A percentile compares a stretch with the other conserved stretches of the same genome.
Conservation (phyloP, 169 alveolate species). For the Ichthyophthirius multifiliis region DNA sequence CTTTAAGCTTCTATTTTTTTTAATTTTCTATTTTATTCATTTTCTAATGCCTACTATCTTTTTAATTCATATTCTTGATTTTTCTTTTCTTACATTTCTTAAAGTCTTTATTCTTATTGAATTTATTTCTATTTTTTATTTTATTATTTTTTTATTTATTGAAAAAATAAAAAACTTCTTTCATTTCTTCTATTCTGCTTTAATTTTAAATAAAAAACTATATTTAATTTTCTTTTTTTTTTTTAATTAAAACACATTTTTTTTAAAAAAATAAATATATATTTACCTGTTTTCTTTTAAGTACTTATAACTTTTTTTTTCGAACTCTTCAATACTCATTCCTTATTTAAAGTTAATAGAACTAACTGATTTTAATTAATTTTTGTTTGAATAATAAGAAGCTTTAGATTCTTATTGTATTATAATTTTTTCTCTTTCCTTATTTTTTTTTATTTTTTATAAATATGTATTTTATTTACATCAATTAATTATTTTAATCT, state of each 20-base stretch:
- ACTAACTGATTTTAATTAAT: not conserved
- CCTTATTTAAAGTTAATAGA: not conserved
- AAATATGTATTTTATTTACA: not conserved
- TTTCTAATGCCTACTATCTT: not conserved
- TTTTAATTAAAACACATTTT: not conserved
- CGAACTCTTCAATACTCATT: not conserved
- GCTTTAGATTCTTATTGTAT: not conserved
- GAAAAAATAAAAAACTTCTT: not conserved
- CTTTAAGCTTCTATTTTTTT: not conserved
- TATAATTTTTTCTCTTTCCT: slow-evolving; percentile 11
- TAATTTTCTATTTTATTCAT: not conserved
- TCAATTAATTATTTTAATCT: not conserved
- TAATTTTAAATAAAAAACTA: not conserved
- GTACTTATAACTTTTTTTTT: not conserved
- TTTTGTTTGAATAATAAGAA: not conserved
- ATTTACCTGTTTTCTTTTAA: not conserved
- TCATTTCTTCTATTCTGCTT: not conserved
- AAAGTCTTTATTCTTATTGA: not conserved
- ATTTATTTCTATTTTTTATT: not conserved
- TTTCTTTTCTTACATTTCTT: not conserved
- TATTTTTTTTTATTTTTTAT: not conserved
- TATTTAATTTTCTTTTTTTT: not conserved
- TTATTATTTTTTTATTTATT: not conserved
- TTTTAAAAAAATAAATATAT: not conserved
- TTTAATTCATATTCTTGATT: not conserved